Evolutionary conservation across 108 stramenopile species (phyloP).

Genomic region (Phaeodactylum tricornutum): DNA sequence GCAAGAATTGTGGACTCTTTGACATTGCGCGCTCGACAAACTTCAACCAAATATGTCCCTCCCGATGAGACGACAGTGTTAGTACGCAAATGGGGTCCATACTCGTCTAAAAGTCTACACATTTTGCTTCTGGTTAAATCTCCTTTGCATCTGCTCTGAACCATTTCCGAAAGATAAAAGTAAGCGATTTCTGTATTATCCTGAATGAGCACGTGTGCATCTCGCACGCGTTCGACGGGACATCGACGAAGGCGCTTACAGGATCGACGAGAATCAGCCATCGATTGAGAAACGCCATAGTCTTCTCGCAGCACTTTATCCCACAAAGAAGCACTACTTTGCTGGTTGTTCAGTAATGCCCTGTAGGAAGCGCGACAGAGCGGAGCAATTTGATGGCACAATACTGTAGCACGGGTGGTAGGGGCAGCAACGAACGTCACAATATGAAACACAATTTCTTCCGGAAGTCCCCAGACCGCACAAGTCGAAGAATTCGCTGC

Average conservation of each 20-base stretch:
- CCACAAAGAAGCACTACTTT: conserved; percentile 21
- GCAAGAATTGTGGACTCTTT: conserved; percentile 42
- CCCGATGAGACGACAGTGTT: conserved; percentile 57
- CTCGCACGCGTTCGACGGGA: conserved; percentile 24
- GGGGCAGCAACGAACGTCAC: conserved; percentile 22
- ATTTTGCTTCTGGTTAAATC: conserved; percentile 34
- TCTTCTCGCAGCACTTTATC: conserved; percentile 30
- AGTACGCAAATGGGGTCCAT: conserved; percentile 54
- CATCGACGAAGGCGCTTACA: conserved; percentile 33
- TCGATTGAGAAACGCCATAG: conserved; percentile 16
- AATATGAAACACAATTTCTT: conserved; percentile 33
- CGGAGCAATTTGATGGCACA: conserved; percentile 35
- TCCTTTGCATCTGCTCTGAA: conserved; percentile 4
- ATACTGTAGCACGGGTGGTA: conserved; percentile 22
- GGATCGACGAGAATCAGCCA: conserved; percentile 7
- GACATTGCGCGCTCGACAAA: conserved; percentile 55
- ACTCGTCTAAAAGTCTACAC: conserved; percentile 39
- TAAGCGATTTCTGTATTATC: conserved; percentile 52
- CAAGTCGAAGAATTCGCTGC: no score
- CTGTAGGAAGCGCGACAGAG: conserved; percentile 15
- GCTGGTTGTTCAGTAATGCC: conserved; percentile 18
- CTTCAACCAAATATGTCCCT: conserved; percentile 71
- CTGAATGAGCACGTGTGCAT: conserved; percentile 29
- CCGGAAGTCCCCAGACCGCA: conserved; percentile 56
- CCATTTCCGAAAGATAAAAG: conserved; percentile 31